Evolutionary conservation across 176 grass and related monocot species (phyloP).

Genomic region (Chrysopogon serrulatus): DNA sequence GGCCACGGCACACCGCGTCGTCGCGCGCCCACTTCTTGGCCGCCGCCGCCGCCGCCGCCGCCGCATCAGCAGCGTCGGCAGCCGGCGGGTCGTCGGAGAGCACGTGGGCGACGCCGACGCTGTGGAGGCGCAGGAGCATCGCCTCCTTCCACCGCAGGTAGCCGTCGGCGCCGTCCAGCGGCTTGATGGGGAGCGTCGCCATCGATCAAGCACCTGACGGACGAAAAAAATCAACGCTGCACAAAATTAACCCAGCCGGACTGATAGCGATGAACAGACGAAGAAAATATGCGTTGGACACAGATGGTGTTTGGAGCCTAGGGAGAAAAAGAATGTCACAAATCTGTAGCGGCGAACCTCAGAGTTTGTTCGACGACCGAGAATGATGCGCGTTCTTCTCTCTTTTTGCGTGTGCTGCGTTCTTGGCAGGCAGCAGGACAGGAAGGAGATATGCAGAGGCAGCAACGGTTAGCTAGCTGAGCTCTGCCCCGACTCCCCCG

Average conservation of each 20-base stretch:
- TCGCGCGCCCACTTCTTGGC: constrained; percentile 7
- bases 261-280: background rate
- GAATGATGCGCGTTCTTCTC: background rate
- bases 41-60: background rate
- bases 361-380: background rate
- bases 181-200: background rate
- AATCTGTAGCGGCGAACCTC: background rate
- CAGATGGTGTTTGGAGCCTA: background rate
- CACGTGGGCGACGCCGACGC: constrained; percentile 2
- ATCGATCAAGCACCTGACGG: background rate
- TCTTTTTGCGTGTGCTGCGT: too few species aligned
- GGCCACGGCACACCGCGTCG: constrained; percentile 38
- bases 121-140: constrained; percentile 31
- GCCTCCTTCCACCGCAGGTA: constrained; percentile 46
- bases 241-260: too few species aligned
- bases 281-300: background rate
- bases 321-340: background rate
- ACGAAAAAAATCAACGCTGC: background rate
- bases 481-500: background rate
- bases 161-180: constrained; percentile 8
- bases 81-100: background rate
- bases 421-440: too few species aligned
- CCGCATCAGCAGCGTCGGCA: background rate
- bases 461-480: too few species aligned
- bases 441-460: too few species aligned